Evolutionary conservation across 768 basidiomycete species (phyloP).

Genomic region (Rhodotorula paludigena): DNA sequence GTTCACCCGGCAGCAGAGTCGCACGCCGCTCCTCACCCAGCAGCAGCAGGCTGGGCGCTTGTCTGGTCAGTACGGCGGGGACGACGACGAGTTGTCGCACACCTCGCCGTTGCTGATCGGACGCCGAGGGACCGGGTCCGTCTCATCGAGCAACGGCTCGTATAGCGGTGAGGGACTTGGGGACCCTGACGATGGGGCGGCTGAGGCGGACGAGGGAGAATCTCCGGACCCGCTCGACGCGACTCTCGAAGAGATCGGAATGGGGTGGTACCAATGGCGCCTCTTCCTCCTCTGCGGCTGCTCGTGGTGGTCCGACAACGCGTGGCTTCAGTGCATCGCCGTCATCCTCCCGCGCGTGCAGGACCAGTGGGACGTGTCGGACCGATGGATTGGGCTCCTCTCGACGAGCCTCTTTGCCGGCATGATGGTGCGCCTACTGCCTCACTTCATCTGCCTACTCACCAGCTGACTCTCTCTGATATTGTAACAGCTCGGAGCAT

Average conservation of each 20-base stretch:
- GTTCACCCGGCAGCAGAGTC: too few relatives aligned
- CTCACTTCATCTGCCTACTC: neutral
- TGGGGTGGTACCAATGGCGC: slow-evolving; percentile 39
- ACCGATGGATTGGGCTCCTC: slow-evolving; percentile 69
- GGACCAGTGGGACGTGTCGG: slow-evolving; percentile 68
- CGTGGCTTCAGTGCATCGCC: slow-evolving; percentile 66
- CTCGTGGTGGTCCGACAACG: slow-evolving; percentile 92
- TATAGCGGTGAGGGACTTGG: too few relatives aligned
- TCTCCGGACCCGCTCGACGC: slow-evolving; percentile 59
- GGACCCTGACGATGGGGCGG: too few relatives aligned
- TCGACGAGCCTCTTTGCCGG: slow-evolving; percentile 87
- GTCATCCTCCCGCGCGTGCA: slow-evolving; percentile 96
- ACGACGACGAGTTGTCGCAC: too few relatives aligned
- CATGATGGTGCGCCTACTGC: slow-evolving; percentile 91
- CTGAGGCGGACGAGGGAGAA: neutral
- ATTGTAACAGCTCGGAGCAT: slow-evolving; percentile 23
- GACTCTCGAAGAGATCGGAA: slow-evolving; percentile 84
- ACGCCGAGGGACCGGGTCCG: too few relatives aligned
- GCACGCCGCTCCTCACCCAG: too few relatives aligned
- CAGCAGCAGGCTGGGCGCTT: too few relatives aligned
- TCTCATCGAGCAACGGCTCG: too few relatives aligned
- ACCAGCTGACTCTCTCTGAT: too few relatives aligned
- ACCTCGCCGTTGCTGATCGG: too few relatives aligned
- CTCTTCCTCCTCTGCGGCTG: slow-evolving; percentile 71
- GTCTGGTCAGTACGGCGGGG: too few relatives aligned